Evolutionary conservation across 129 eudicot genomes (phyloP), one percentile per base, ranked within the genome.

Genomic region (Heracleum sosnowskyi): DNA sequence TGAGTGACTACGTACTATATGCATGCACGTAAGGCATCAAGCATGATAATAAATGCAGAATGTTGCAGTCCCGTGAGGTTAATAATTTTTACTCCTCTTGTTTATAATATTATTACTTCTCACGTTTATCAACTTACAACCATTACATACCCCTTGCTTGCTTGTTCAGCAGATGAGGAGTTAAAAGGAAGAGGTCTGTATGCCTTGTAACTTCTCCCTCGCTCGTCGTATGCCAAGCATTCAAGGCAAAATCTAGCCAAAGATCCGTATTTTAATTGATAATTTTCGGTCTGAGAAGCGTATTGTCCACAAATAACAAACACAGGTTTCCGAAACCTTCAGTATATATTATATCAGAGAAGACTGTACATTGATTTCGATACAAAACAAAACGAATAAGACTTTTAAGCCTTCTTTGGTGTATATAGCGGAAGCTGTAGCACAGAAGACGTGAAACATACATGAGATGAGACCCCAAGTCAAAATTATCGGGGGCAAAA

Each of bases 1-100:
- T 22, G 70, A 64, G 72, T 28, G 36, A 28, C 36, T n/a, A 64
- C 29, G 68, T 64, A 64, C 37, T 31, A 37, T 71, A 37, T 71
- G 0, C 42, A 37, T 71, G 75, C 47, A 37, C 31, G 75, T 71
- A 37, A 44, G 76, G 40, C 31, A 13, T 22, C 31, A 22, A 40
- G 76, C 46, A 22, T 71, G 29, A 39, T 39, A 71, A 7, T 71
- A 71, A 71, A 71, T 71, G 76, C 51, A 9, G 44, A 9, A 4
- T 71, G 76, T 11, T 40, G 76, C 51, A 71, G 9, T 71, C 76
- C 34, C 76, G 76, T 71, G 76, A 71, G 76, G 76, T 71, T 71
- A 71, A 71, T 71, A 24, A 71, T 39, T 71, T 71, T 71, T 71
- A 71, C 76, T 37, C 51, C 76, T 71, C 76, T 71, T 4, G 68